Evolutionary conservation across 1,139 yeast species (phyloP), one percentile per base, ranked within the genome.

Genomic region (Suhomyces taliae): DNA sequence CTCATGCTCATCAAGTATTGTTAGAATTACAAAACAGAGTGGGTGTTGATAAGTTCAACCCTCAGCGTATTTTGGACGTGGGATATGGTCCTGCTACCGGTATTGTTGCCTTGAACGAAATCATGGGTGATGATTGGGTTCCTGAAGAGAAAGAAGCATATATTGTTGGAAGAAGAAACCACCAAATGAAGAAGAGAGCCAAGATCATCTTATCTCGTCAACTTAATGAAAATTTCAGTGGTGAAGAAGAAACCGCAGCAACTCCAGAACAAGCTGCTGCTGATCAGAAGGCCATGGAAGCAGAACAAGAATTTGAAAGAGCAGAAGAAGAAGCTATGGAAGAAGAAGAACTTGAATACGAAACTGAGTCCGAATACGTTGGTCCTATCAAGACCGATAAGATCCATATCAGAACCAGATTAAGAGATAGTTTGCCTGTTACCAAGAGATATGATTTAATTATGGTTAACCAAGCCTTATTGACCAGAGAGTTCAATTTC

Each of bases 21-120:
- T 62, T 66, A 32, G 98, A 93, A 58, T 68, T 90, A 36, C 75
- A 80, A 53, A 78, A 79, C 43, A 71, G 95, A 43, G 64, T 74
- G 6, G 77, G 74, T 0, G 61, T 61, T 1, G 73, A 67, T 0
- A 58, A 61, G 10, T 89, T 90, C 67, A 66, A 67, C 33, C 97
- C 97, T 0, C 62, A 75, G 32, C 71, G 79, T 12, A 79, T 93
- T 0, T 72, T 93, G 47, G 96, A 90, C 58, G 80, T 90, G 7
- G 95, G 97, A 0, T 84, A 79, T 60, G 99, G 99, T 0, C 98
- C 99, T 0, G 95, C 93, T 1, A 86, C 95, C 0, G 98, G 97
- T 1, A 84, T 93, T 72, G 72, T 91, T 8, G 99, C 96, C 0
- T 71, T 90, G 49, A 89, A 90, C 61, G 97, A 90, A 56, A 60